These are phyloP conservation scores for Claviceps cyperi DNA, from an alignment of 2,329 filamentous ascomycete species.

Conservation along the genomic window DNA sequence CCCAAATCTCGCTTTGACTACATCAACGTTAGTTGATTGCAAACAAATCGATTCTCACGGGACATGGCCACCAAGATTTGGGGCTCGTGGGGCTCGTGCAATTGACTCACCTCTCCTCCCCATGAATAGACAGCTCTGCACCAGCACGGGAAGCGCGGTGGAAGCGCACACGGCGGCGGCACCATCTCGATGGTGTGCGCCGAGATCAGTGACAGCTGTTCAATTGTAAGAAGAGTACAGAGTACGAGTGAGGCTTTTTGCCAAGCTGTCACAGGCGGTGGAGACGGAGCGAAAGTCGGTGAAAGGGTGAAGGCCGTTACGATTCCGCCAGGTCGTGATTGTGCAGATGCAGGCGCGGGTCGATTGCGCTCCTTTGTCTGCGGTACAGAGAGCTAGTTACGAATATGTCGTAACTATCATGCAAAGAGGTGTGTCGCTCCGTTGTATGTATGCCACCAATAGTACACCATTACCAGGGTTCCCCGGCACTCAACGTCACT, in stretches of 20 bases:
- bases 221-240: background rate
- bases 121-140: constrained; percentile 84
- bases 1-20: constrained; percentile 84
- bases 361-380: background rate
- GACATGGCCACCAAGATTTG: background rate
- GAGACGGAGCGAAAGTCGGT: background rate
- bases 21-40: background rate
- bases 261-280: background rate
- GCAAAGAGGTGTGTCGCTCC: background rate
- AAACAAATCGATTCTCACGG: background rate
- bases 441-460: background rate
- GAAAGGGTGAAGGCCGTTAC: background rate
- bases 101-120: constrained; percentile 58
- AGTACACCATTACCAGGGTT: background rate
- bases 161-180: constrained; percentile 45
- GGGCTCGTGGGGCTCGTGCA: background rate
- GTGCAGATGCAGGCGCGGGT: background rate
- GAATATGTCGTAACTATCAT: background rate
- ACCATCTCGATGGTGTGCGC: constrained; percentile 28
- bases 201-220: background rate
- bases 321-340: background rate
- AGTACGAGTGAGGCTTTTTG: background rate
- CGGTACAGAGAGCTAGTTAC: no score
- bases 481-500: background rate
- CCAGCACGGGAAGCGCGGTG: constrained; percentile 78